Evolutionary conservation across 371 early-diverging fungal genomes (phyloP).

Genomic region (Actinomortierella wolfii): DNA sequence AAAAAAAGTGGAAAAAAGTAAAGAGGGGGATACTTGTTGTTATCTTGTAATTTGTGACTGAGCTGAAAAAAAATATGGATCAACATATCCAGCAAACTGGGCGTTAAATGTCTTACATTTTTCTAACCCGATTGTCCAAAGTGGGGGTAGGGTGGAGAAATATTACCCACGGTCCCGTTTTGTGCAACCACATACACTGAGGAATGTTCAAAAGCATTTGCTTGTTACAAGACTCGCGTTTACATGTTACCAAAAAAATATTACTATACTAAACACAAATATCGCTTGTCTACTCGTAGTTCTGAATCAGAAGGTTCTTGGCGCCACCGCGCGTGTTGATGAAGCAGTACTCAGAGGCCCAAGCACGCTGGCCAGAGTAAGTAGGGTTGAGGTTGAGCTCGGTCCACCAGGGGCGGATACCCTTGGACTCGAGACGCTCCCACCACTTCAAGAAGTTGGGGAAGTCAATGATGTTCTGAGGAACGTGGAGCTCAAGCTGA

Average conservation of each 20-base stretch:
- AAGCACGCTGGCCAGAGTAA: conserved; percentile 10
- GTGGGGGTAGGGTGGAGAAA: too few relatives aligned
- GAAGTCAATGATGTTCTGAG: conserved; percentile 7
- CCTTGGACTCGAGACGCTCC: conserved; percentile 32
- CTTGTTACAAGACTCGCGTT: too few relatives aligned
- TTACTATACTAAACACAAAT: too few relatives aligned
- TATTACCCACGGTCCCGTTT: too few relatives aligned
- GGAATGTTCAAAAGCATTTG: neutral
- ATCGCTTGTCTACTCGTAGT: conserved; percentile 1
- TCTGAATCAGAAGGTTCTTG: conserved; percentile 26
- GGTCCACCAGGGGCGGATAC: conserved; percentile 37
- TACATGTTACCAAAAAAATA: too few relatives aligned
- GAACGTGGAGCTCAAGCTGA: conserved; percentile 34
- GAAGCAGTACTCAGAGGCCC: conserved; percentile 43
- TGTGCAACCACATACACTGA: too few relatives aligned
- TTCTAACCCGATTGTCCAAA: too few relatives aligned
- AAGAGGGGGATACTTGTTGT: too few relatives aligned
- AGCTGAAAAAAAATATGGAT: too few relatives aligned
- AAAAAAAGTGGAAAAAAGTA: neutral
- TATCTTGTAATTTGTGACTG: too few relatives aligned
- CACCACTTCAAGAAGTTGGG: conserved; percentile 28
- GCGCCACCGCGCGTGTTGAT: conserved; percentile 32
- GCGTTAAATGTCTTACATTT: too few relatives aligned
- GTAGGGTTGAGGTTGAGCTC: conserved; percentile 40
- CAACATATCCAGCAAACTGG: too few relatives aligned